Evolutionary conservation across 192 early-diverging fungal genomes (phyloP).

Genomic region (Neocallimastix lanati): DNA sequence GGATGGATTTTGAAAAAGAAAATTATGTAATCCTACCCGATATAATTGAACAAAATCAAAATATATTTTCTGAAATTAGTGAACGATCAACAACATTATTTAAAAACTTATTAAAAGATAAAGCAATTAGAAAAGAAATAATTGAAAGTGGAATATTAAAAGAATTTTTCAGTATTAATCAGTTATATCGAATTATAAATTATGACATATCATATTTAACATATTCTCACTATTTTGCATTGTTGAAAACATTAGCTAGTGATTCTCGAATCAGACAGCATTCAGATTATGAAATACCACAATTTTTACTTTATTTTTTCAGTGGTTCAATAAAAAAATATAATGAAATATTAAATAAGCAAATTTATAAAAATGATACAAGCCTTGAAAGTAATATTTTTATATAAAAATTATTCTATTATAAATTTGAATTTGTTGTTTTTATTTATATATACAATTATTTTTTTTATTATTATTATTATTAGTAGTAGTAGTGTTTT

Average conservation of each 20-base stretch:
- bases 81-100: background rate
- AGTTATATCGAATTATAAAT: background rate
- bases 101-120: background rate
- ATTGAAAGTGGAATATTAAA: background rate
- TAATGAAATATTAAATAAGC: background rate
- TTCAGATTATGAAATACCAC: background rate
- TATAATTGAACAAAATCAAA: background rate
- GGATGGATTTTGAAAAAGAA: background rate
- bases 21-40: background rate
- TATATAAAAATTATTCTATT: too few species aligned
- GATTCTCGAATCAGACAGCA: background rate
- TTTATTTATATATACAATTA: too few species aligned
- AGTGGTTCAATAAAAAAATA: background rate
- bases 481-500: too few species aligned
- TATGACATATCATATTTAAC: background rate
- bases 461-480: too few species aligned
- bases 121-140: background rate
- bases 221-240: background rate
- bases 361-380: too few species aligned
- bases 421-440: too few species aligned
- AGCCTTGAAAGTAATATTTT: too few species aligned
- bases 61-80: background rate
- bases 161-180: background rate
- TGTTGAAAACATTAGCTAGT: background rate
- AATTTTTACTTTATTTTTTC: background rate